A percentile compares a stretch with the other conserved stretches of the same genome.
Conservation (phyloP, 2,329 filamentous ascomycete species). For the Elsinoe necatrix region DNA sequence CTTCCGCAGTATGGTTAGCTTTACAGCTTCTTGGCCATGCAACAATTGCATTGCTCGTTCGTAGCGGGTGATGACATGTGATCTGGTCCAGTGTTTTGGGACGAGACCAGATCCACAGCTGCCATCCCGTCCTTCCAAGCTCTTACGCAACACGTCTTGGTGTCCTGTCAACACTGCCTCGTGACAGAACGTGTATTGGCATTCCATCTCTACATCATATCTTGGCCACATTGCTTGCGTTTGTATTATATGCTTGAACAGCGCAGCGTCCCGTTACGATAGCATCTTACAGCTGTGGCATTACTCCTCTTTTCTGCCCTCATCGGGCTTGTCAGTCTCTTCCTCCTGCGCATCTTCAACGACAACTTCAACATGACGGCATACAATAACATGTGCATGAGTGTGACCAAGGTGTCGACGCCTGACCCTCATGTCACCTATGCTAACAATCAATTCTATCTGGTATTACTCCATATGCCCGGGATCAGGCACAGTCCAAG, state of each 20-base stretch:
- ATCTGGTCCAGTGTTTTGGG: not conserved
- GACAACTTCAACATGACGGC: conserved; percentile 17
- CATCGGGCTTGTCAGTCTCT: conserved; percentile 5
- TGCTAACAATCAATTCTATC: conserved; percentile 37
- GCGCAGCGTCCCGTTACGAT: not conserved
- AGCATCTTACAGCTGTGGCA: conserved; percentile 1
- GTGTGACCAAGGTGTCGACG: conserved; percentile 34
- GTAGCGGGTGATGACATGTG: not conserved
- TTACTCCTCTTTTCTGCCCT: conserved; percentile 4
- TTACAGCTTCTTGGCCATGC: too few species aligned
- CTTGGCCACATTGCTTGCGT: not conserved
- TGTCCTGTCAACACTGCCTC: conserved; percentile 1
- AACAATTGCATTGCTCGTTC: not conserved
- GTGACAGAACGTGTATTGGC: not conserved
- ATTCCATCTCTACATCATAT: not conserved
- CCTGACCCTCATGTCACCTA: conserved; percentile 40
- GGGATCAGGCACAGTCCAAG: not conserved
- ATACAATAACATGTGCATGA: conserved; percentile 33
- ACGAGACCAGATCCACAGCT: not conserved
- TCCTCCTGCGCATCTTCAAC: not conserved
- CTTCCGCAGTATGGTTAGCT: too few species aligned
- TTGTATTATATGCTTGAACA: not conserved
- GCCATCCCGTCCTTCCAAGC: not conserved
- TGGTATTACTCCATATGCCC: conserved; percentile 24
- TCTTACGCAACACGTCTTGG: conserved; percentile 1